These are phyloP conservation scores for Aristolochia fimbriata DNA, from an alignment of 164 flowering plant genomes.

Conservation along the genomic window DNA sequence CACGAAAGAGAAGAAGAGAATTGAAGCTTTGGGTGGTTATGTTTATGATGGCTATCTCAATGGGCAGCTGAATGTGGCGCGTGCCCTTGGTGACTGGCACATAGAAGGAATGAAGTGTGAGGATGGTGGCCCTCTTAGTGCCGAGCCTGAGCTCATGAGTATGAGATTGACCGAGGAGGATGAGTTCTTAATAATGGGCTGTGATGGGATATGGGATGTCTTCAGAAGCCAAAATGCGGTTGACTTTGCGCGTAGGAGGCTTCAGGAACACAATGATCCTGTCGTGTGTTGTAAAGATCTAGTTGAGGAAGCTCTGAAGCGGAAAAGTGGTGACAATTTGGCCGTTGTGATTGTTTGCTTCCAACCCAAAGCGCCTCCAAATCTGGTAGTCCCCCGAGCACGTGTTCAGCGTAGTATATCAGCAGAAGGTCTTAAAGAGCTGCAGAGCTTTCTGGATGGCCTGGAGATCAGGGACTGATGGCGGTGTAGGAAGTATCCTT, in stretches of 20 bases:
- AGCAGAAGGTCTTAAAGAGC: constrained; percentile 78
- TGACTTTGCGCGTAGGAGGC: constrained; percentile 78
- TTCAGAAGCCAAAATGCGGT: constrained; percentile 92
- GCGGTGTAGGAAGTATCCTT: neutral
- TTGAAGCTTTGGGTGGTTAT: constrained; percentile 82
- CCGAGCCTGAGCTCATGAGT: constrained; percentile 78
- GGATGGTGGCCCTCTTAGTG: constrained; percentile 72
- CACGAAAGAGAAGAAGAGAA: constrained; percentile 50
- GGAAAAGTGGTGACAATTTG: constrained; percentile 76
- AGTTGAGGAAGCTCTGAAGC: constrained; percentile 75
- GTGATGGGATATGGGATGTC: constrained; percentile 99
- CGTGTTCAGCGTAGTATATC: constrained; percentile 84
- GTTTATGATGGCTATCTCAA: constrained; percentile 81
- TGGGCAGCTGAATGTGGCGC: constrained; percentile 85
- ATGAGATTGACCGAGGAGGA: constrained; percentile 63
- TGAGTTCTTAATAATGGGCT: constrained; percentile 84
- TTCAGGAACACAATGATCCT: constrained; percentile 89
- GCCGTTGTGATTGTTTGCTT: constrained; percentile 83
- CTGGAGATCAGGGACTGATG: constrained; percentile 14
- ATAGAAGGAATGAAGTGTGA: constrained; percentile 69
- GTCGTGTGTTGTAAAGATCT: constrained; percentile 61
- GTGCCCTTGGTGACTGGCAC: constrained; percentile 98
- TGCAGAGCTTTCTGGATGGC: constrained; percentile 76
- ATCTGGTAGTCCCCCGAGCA: constrained; percentile 52
- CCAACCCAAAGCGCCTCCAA: constrained; percentile 67